phyloP scores from a whole-genome alignment of 1,284 basidiomycete genomes.

The Boletus semigastroideus region DNA sequence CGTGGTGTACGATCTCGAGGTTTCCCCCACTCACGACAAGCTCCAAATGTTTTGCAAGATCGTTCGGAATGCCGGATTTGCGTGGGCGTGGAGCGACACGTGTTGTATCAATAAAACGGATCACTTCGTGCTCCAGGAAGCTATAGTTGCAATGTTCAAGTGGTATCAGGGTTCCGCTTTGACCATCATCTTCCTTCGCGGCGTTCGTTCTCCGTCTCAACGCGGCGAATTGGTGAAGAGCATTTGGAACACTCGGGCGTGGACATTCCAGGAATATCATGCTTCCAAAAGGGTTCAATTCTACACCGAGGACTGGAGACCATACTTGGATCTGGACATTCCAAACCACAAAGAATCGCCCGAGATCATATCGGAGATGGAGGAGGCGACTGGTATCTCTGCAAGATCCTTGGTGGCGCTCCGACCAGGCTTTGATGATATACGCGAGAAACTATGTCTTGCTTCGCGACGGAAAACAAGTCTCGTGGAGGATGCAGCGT shows the following conservation, averaged over 20 bases:
- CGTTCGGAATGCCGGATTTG: not conserved
- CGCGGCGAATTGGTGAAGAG: slow-evolving; percentile 4
- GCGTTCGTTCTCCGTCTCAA: not conserved
- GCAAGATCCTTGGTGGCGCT: not conserved
- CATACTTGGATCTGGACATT: slow-evolving; percentile 1
- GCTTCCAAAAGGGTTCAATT: not conserved
- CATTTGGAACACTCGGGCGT: slow-evolving; percentile 6
- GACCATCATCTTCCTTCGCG: slow-evolving; percentile 2
- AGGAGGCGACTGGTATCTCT: not conserved
- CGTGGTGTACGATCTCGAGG: not conserved
- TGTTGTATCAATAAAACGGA: not conserved
- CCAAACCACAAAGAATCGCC: not conserved
- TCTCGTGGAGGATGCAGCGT: not conserved
- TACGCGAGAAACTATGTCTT: not conserved
- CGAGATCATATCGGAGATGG: slow-evolving; percentile 1
- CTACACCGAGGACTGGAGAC: slow-evolving; percentile 4
- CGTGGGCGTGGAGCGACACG: not conserved
- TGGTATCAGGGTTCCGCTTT: slow-evolving; percentile 5
- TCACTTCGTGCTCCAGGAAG: not conserved
- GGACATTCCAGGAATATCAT: slow-evolving; percentile 7
- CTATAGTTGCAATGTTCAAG: slow-evolving; percentile 7
- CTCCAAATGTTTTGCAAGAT: not conserved
- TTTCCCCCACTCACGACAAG: not conserved
- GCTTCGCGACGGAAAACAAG: not conserved
- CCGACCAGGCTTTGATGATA: not conserved